Evolutionary conservation across 2,329 filamentous ascomycete genomes (phyloP).

Genomic region (Epichloe sibirici): DNA sequence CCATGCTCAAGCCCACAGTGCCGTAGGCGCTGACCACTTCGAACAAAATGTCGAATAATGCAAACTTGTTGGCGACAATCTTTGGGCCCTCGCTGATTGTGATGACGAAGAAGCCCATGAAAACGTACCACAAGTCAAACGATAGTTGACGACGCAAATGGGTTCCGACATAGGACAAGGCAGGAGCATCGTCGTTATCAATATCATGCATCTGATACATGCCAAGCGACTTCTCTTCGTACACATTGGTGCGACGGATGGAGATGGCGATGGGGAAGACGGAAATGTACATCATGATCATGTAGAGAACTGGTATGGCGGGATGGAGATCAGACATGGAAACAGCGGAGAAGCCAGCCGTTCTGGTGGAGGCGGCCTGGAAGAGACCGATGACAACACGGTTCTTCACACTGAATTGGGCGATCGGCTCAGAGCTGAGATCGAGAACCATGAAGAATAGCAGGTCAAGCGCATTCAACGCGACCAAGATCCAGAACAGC

Average conservation of each 20-base stretch:
- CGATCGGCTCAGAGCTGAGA: constrained; percentile 60
- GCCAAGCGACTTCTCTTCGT: constrained; percentile 79
- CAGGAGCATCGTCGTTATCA: constrained; percentile 40
- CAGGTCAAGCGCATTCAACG: constrained; percentile 74
- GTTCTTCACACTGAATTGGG: constrained; percentile 54
- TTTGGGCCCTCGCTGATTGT: constrained; percentile 71
- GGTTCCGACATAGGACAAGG: constrained; percentile 75
- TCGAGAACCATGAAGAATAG: constrained; percentile 90
- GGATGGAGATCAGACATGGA: constrained; percentile 70
- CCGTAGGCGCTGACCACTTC: constrained; percentile 87
- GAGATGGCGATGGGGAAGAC: constrained; percentile 95
- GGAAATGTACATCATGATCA: constrained; percentile 99
- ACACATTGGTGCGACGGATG: constrained; percentile 87
- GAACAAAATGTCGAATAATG: constrained; percentile 62
- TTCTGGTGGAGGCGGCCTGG: constrained; percentile 79
- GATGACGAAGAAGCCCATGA: constrained; percentile 85
- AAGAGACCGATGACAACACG: constrained; percentile 80
- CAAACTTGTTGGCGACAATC: constrained; percentile 51
- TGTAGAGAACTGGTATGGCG: constrained; percentile 82
- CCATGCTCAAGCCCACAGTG: constrained; percentile 83
- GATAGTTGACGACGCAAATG: constrained; percentile 89
- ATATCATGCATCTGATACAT: constrained; percentile 46
- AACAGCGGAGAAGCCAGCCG: constrained; percentile 78
- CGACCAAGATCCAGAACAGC: constrained; percentile 75
- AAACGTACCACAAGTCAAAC: constrained; percentile 97